Conservation (phyloP, 163 green algal genomes). For the Chlamydomonas reinhardtii region DNA sequence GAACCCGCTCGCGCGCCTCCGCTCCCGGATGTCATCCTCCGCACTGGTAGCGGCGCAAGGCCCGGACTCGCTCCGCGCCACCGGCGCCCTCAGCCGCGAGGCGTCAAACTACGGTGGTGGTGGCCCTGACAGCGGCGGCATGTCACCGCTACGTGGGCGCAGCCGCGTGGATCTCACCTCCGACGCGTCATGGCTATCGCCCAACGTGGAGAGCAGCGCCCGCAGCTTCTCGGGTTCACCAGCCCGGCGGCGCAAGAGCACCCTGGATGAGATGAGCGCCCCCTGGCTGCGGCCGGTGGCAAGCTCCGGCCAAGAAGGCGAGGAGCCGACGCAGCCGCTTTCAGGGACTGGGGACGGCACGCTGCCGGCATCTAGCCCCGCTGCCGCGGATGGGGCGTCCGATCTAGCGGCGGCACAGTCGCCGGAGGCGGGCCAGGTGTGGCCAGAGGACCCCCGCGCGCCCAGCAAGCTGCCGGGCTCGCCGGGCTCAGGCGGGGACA, state of each 20-base stretch:
- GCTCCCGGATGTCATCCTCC: neutral
- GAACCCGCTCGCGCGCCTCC: neutral
- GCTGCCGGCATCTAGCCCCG: neutral
- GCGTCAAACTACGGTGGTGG: too few relatives aligned
- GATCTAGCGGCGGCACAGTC: neutral
- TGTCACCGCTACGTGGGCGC: too few relatives aligned
- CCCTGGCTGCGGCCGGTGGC: constrained; percentile 37
- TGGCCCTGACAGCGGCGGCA: too few relatives aligned
- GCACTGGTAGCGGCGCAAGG: too few relatives aligned
- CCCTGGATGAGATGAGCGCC: constrained; percentile 34
- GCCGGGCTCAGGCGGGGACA: neutral
- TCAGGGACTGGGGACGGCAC: neutral
- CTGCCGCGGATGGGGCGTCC: neutral
- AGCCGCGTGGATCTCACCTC: too few relatives aligned
- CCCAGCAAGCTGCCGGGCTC: constrained; percentile 4
- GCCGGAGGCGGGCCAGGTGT: neutral
- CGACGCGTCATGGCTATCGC: neutral
- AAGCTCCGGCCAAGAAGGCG: neutral
- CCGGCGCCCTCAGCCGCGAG: too few relatives aligned
- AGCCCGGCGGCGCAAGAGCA: constrained; percentile 17
- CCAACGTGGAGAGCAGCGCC: neutral
- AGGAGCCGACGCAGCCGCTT: neutral
- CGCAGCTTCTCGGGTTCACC: neutral
- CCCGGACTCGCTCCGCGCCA: too few relatives aligned
- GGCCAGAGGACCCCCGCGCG: neutral